phyloP scores from a whole-genome alignment of 805 yeast species.

The Yarrowia sp. region DNA sequence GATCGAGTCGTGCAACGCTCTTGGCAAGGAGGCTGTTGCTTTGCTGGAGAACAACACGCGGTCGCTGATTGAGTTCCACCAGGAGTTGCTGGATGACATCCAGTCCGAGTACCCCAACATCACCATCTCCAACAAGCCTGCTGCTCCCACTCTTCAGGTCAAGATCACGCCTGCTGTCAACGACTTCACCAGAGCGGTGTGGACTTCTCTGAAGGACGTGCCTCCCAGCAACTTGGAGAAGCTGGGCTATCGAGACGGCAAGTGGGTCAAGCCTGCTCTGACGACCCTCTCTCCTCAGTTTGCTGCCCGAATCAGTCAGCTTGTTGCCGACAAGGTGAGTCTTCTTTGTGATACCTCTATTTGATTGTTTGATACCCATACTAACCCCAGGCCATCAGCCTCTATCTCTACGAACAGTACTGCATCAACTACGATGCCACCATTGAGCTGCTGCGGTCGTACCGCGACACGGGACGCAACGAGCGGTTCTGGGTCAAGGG shows the following conservation, averaged over 20 bases:
- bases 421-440: constrained; percentile 25
- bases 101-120: constrained; percentile 15
- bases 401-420: constrained; percentile 18
- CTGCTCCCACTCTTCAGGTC: not conserved
- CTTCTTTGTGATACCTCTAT: not conserved
- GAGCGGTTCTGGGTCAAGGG: constrained; percentile 24
- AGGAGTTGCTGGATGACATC: constrained; percentile 15
- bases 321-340: constrained; percentile 24
- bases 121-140: constrained; percentile 11
- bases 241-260: not conserved
- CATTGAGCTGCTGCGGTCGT: constrained; percentile 1
- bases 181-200: not conserved
- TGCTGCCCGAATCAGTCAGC: constrained; percentile 23
- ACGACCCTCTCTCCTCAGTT: constrained; percentile 9
- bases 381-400: constrained; percentile 19
- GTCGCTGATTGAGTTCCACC: constrained; percentile 20
- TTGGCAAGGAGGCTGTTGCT: constrained; percentile 1
- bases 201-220: constrained; percentile 18
- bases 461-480: not conserved
- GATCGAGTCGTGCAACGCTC: constrained; percentile 1
- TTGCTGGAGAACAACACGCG: constrained; percentile 9
- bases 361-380: constrained; percentile 7
- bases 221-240: not conserved
- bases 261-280: constrained; percentile 17
- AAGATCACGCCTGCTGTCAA: not conserved